Evolutionary conservation across 2,329 filamentous ascomycete genomes (phyloP).

Genomic region (Fusarium sp.): DNA sequence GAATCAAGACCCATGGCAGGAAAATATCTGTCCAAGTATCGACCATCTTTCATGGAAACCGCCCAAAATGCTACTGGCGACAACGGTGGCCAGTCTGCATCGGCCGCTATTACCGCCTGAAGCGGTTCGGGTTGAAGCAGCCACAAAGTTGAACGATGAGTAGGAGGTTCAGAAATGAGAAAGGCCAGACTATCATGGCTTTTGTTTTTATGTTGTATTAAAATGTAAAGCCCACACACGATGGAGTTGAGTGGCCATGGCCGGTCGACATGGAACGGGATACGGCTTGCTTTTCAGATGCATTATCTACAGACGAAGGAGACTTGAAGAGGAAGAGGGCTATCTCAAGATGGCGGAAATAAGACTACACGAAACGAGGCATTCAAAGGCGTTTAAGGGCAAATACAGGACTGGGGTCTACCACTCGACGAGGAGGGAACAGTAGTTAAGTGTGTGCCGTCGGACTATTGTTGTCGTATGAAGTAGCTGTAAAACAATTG

Average conservation of each 20-base stretch:
- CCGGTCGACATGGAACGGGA: conserved; percentile 1
- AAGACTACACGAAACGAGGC: conserved; percentile 19
- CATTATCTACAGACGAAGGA: conserved; percentile 16
- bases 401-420: conserved; percentile 16
- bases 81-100: conserved; percentile 36
- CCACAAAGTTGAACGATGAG: conserved; percentile 2
- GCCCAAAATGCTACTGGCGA: conserved; percentile 47
- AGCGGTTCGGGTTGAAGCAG: neutral
- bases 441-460: conserved; percentile 8
- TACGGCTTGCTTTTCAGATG: conserved; percentile 11
- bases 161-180: neutral
- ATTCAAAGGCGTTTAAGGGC: conserved; percentile 38
- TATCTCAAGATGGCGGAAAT: conserved; percentile 12
- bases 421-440: conserved; percentile 11
- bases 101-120: conserved; percentile 54
- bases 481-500: conserved; percentile 24
- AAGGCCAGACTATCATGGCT: neutral
- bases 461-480: neutral
- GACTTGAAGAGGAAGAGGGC: neutral
- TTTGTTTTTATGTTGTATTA: conserved; percentile 20
- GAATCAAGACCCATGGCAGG: conserved; percentile 74
- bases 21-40: conserved; percentile 74
- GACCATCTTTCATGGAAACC: conserved; percentile 65
- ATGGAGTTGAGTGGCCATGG: conserved; percentile 21
- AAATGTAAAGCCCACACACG: conserved; percentile 19